These are phyloP conservation scores for Chytriomyces sp. DNA, from an alignment of 192 early-diverging fungal species.

Conservation along the genomic window DNA sequence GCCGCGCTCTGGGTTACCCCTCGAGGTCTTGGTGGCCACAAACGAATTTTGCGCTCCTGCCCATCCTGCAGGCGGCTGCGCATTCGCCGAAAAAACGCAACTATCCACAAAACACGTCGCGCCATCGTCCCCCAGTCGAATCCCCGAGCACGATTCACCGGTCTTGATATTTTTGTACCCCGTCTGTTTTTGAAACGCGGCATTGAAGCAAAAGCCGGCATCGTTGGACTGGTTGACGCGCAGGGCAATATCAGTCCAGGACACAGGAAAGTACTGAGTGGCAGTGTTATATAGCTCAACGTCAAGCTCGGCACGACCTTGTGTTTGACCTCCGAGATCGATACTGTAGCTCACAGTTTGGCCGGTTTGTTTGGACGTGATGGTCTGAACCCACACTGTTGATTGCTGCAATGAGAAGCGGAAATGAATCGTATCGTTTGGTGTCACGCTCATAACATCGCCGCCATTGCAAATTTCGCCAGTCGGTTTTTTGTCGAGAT, in stretches of 20 bases:
- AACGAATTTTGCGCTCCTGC: no score
- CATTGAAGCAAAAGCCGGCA: neutral
- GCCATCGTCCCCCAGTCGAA: neutral
- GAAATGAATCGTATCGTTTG: slow-evolving; percentile 8
- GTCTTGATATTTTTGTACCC: neutral
- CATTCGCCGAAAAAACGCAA: neutral
- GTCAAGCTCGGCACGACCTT: slow-evolving; percentile 20
- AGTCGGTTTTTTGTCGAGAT: slow-evolving; percentile 5
- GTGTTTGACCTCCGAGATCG: neutral
- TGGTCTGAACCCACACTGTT: slow-evolving; percentile 5
- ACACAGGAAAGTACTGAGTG: neutral
- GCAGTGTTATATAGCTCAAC: slow-evolving; percentile 16
- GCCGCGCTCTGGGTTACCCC: no score
- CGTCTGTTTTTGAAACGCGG: neutral
- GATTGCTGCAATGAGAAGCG: neutral
- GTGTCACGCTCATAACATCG: neutral
- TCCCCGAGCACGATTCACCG: neutral
- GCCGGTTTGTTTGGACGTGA: neutral
- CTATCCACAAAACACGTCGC: neutral
- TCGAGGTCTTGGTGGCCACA: no score
- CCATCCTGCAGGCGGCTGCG: neutral
- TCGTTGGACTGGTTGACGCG: neutral
- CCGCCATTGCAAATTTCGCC: slow-evolving; percentile 18
- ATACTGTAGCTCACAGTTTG: neutral
- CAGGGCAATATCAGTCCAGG: neutral